Evolutionary conservation across 768 basidiomycete species (phyloP).

Genomic region (Amanita phalloides): DNA sequence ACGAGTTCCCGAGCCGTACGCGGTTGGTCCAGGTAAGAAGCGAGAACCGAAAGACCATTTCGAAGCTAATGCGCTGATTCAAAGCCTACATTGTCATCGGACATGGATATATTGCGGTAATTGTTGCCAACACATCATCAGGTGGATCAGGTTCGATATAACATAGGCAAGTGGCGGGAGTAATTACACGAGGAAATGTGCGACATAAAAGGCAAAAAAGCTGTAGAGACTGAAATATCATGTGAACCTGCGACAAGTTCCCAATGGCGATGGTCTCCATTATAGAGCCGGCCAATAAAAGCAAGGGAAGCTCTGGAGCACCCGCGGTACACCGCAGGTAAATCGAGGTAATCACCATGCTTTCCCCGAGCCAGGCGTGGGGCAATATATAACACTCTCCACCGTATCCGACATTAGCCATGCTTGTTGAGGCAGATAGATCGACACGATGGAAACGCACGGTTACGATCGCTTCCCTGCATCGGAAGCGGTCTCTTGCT

Average conservation of each 20-base stretch:
- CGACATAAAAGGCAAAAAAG: background rate
- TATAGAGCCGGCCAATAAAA: background rate
- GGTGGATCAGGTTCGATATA: constrained; percentile 1
- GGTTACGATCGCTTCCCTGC: constrained; percentile 1
- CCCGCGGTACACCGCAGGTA: background rate
- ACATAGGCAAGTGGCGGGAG: background rate
- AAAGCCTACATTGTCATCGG: background rate
- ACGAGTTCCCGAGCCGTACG: background rate
- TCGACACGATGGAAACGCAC: constrained; percentile 4
- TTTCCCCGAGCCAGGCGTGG: constrained; percentile 2
- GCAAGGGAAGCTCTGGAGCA: background rate
- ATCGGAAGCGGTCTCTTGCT: constrained; percentile 1
- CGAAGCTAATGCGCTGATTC: background rate
- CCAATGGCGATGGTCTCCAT: background rate
- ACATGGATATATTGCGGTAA: background rate
- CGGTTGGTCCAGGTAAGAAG: background rate
- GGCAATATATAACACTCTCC: background rate
- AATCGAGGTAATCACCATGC: background rate
- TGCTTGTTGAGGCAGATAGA: background rate
- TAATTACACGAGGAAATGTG: background rate
- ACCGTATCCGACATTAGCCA: background rate
- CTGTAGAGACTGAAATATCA: background rate
- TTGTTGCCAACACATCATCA: background rate
- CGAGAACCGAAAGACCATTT: background rate
- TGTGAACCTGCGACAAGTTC: background rate